A percentile compares a stretch with the other conserved stretches of the same genome.
These are phyloP conservation scores for Trichoderma asperellum DNA, from an alignment of 2,329 filamentous ascomycete genomes.

Conservation along the genomic window DNA sequence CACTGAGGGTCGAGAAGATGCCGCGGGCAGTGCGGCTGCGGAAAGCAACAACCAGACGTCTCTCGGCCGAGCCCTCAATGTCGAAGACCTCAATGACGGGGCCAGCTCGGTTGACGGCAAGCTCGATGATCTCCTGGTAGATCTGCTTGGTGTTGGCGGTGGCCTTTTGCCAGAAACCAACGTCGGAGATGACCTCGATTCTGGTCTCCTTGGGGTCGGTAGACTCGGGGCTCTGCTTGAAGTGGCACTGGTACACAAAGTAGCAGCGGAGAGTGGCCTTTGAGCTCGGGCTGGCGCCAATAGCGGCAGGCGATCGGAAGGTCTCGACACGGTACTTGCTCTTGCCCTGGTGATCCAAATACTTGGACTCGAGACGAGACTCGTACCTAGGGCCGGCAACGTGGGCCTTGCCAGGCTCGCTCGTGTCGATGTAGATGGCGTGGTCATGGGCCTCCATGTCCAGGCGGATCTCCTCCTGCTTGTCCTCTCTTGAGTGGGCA, in stretches of 20 bases:
- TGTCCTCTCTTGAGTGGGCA: constrained; percentile 89
- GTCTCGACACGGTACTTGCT: constrained; percentile 92
- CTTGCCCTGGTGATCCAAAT: constrained; percentile 78
- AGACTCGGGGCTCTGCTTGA: constrained; percentile 72
- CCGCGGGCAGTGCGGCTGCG: constrained; percentile 89
- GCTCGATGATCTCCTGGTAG: constrained; percentile 90
- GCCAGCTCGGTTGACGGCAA: constrained; percentile 81
- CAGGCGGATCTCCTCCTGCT: constrained; percentile 88
- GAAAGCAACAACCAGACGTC: constrained; percentile 92
- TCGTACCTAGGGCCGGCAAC: constrained; percentile 87
- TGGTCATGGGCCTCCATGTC: constrained; percentile 96
- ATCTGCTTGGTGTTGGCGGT: constrained; percentile 94
- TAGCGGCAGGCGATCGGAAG: constrained; percentile 84
- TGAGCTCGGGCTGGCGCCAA: constrained; percentile 68
- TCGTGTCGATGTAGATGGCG: constrained; percentile 98
- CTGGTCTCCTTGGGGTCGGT: constrained; percentile 80
- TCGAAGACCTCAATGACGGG: constrained; percentile 98
- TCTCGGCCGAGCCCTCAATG: constrained; percentile 87
- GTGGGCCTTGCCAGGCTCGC: constrained; percentile 79
- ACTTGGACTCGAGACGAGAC: constrained; percentile 91
- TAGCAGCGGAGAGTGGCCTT: constrained; percentile 92
- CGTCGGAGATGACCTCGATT: constrained; percentile 89
- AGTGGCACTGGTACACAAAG: constrained; percentile 97
- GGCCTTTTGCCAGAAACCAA: constrained; percentile 92
- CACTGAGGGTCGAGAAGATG: constrained; percentile 91